Evolutionary conservation across 2,329 filamentous ascomycete genomes (phyloP), one percentile per base, ranked within the genome.

Genomic region (Fusarium fracticaudum): DNA sequence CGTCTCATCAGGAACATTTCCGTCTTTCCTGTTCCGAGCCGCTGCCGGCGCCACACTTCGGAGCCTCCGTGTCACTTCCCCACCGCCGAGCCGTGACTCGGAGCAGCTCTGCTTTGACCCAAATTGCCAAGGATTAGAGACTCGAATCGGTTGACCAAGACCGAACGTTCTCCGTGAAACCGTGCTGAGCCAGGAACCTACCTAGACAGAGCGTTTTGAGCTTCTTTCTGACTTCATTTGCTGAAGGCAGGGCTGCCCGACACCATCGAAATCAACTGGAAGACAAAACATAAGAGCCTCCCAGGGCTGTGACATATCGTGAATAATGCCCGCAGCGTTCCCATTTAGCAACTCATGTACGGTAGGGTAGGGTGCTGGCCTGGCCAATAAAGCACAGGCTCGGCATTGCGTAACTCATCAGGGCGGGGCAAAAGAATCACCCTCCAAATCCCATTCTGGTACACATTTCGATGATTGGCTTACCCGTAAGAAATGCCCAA

Each of bases 11-110:
- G 12, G 26, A 44, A 33, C 37, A n/a, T 29, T 31, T 57, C 20
- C 53, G 11, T 29, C 37, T 31, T 40, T n/a, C 51, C 24, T 55
- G 20, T 53, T 67, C 67, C 67, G 67, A 60, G 67, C 45, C 66
- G 65, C 58, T 54, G 40, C 59, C 66, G 60, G 60, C 61, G 67
- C 63, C 55, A 74, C 55, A 47, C 26, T 51, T 74, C 71, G 71
- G 71, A 61, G 67, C 41, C 50, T 64, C 71, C 67, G 71, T 73
- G 47, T 64, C 33, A 61, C 44, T 67, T 61, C 61, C 50, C 71
- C 57, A 45, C 71, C 24, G 45, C 71, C 67, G 71, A 74, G 63
- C 60, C 55, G 60, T 72, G 50, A 26, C 43, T 71, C 60, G 72
- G 59, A 67, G 63, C 29, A 53, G n/a, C 29, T 61, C 60, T 68